Percentiles rank a stretch among this genome's conserved stretches.
These are phyloP conservation scores for Podila verticillata DNA, from an alignment of 192 early-diverging fungal genomes.

Conservation along the genomic window DNA sequence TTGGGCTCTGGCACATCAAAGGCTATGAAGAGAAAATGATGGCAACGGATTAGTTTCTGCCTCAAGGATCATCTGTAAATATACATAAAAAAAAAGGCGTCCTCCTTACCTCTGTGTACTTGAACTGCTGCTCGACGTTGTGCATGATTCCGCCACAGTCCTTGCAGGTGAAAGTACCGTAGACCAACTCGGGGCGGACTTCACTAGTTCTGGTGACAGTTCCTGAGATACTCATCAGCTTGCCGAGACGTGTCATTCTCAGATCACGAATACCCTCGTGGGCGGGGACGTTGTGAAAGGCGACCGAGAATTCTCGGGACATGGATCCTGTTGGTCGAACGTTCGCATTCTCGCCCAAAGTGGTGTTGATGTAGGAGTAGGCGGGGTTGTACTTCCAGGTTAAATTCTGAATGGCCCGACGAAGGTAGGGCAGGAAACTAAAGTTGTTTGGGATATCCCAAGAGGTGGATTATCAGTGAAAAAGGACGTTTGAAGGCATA, in stretches of 20 bases:
- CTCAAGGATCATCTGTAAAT: no score
- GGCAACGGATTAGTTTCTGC: background rate
- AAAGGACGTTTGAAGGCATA: no score
- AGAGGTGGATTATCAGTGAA: no score
- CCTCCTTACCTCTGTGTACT: slow-evolving; percentile 84
- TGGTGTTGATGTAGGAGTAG: slow-evolving; percentile 62
- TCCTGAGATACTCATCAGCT: slow-evolving; percentile 83
- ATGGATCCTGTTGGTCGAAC: slow-evolving; percentile 55
- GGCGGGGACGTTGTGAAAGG: slow-evolving; percentile 70
- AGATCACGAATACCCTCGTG: slow-evolving; percentile 83
- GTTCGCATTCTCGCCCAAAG: slow-evolving; percentile 32
- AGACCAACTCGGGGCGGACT: slow-evolving; percentile 94
- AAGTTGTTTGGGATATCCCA: no score
- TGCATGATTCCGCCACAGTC: slow-evolving; percentile 83
- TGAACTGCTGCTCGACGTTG: slow-evolving; percentile 95
- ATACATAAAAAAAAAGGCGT: background rate
- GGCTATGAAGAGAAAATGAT: slow-evolving; percentile 60
- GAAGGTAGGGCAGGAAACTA: slow-evolving; percentile 74
- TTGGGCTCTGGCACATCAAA: slow-evolving; percentile 80
- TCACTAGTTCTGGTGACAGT: slow-evolving; percentile 98
- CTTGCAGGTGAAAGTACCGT: slow-evolving; percentile 89
- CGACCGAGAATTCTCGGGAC: slow-evolving; percentile 79
- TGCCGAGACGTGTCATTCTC: slow-evolving; percentile 83
- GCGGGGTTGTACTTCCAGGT: slow-evolving; percentile 74
- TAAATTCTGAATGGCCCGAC: slow-evolving; percentile 84